Evolutionary conservation across 768 basidiomycete genomes (phyloP), one percentile per base, ranked within the genome.

Genomic region (Hirschioporus abietinus): DNA sequence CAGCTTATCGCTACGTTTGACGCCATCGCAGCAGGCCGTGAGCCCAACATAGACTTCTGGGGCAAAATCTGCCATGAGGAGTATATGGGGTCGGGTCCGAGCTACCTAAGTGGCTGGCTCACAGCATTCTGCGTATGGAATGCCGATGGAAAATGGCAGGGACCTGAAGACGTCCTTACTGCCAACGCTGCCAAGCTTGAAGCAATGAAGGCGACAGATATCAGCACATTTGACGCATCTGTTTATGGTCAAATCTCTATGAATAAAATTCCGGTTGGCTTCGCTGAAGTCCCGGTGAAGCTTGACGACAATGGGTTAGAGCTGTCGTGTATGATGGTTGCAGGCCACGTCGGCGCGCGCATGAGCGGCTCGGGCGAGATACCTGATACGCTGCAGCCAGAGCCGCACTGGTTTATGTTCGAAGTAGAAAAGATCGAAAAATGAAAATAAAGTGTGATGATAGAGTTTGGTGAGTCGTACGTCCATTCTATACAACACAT

Each of bases 101-200:
- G 70, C 12, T 76, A 68, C 68, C 65, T 82, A n/a, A 75, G 76
- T 1, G 81, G 79, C 0, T 80, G 79, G 80, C 76, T 80, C 63
- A 76, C 74, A 24, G 76, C 76, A 20, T 81, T 81, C 63, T 77
- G 77, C 59, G 74, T 74, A 58, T 76, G 70, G 73, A 69, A 74
- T 63, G 70, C 71, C n/a, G 71, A 69, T 1, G 77, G 79, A 15
- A 60, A 70, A 58, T 78, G 78, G 75, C 70, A 73, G 34, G 78
- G 76, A 64, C 42, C 60, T 23, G 23, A 18, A 1, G 8, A 65
- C 66, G 15, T 23, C 64, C 25, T 17, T 25, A 65, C 0, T 27
- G 23, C 23, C 61, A 24, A 64, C 58, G 25, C 59, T 30, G 12
- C 65, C 18, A 15, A 70, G 63, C 65, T 52, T 66, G 68, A 66